Conservation (phyloP, 768 basidiomycete species). For the Phylloporus rhodoxanthus region DNA sequence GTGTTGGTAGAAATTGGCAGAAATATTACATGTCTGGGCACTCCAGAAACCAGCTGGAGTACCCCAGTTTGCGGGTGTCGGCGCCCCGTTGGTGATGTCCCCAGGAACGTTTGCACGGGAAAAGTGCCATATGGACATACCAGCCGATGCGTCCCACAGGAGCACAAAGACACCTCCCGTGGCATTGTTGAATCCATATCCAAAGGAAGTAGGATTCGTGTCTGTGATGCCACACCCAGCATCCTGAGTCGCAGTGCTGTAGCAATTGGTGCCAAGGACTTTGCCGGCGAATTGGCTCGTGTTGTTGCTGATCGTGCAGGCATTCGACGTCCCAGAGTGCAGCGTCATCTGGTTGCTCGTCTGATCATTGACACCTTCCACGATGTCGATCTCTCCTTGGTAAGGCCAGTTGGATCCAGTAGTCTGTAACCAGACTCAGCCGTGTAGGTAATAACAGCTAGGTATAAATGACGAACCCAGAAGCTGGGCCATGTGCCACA, state of each 20-base stretch:
- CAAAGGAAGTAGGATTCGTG: constrained; percentile 39
- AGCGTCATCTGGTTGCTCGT: constrained; percentile 58
- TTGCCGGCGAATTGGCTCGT: constrained; percentile 19
- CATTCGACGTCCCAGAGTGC: constrained; percentile 46
- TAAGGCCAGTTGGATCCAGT: constrained; percentile 49
- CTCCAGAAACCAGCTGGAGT: constrained; percentile 49
- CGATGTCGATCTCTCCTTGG: constrained; percentile 62
- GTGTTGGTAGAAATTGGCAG: constrained; percentile 48
- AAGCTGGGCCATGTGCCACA: constrained; percentile 62
- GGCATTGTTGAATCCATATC: constrained; percentile 28
- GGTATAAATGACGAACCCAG: constrained; percentile 31
- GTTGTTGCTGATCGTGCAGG: constrained; percentile 26
- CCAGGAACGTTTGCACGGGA: constrained; percentile 43
- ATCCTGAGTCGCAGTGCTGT: constrained; percentile 36
- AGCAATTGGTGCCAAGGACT: constrained; percentile 31
- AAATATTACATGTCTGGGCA: constrained; percentile 43
- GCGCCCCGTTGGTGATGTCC: constrained; percentile 42
- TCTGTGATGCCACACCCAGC: constrained; percentile 48
- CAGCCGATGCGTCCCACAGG: constrained; percentile 41
- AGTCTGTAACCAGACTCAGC: constrained; percentile 23
- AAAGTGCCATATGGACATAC: constrained; percentile 57
- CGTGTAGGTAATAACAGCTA: neutral
- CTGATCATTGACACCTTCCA: constrained; percentile 66
- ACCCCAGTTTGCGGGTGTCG: constrained; percentile 48
- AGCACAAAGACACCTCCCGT: constrained; percentile 53